These are phyloP conservation scores for Echites panduratus DNA, from an alignment of 257 asterid species.

Conservation along the genomic window DNA sequence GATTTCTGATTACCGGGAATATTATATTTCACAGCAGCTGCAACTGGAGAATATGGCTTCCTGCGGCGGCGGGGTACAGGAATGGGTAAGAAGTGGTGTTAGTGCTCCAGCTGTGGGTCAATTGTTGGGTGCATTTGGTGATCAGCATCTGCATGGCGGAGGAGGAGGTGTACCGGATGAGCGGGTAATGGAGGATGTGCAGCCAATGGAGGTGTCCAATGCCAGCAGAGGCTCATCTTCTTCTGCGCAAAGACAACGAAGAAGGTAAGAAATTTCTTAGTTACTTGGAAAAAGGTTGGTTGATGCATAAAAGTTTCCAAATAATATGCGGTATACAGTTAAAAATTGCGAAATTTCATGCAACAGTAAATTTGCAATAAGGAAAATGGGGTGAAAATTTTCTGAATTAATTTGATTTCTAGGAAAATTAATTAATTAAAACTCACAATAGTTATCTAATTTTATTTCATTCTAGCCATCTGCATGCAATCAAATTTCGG, in stretches of 20 bases:
- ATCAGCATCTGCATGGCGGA: constrained; percentile 3
- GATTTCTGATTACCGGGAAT: background rate
- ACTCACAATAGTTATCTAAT: too few species aligned
- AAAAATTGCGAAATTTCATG: background rate
- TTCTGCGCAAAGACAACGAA: constrained; percentile 30
- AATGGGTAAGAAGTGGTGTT: too few species aligned
- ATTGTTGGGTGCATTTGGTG: background rate
- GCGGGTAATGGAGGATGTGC: too few species aligned
- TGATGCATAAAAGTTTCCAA: background rate
- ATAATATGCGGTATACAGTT: too few species aligned
- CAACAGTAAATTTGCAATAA: background rate
- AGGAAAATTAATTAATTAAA: too few species aligned
- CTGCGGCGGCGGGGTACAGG: too few species aligned
- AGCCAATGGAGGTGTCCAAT: constrained; percentile 23
- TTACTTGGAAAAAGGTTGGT: background rate
- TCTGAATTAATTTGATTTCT: too few species aligned
- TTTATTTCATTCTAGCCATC: too few species aligned
- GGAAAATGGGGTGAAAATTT: too few species aligned
- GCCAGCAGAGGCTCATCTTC: constrained; percentile 33
- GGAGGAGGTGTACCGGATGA: background rate
- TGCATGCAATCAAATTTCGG: too few species aligned
- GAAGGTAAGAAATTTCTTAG: constrained; percentile 45
- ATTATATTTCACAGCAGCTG: background rate
- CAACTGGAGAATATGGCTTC: constrained; percentile 12
- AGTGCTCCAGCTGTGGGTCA: too few species aligned